These are phyloP conservation scores for Mytilinidion resinicola DNA, from an alignment of 495 filamentous ascomycete genomes.

Conservation along the genomic window DNA sequence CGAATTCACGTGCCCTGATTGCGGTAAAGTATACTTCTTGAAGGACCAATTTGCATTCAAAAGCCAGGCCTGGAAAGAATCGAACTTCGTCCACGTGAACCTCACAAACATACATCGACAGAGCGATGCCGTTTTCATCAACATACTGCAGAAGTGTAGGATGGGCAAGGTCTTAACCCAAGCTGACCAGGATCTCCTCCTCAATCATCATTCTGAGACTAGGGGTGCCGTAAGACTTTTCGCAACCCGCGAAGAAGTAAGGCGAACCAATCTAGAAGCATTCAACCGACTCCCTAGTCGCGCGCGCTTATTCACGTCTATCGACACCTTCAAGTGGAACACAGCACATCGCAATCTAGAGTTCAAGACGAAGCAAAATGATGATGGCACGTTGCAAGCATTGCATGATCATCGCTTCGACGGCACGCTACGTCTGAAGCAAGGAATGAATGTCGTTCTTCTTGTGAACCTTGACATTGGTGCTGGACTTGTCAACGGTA, in stretches of 20 bases:
- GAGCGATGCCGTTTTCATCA: conserved; percentile 43
- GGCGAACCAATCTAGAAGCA: conserved; percentile 18
- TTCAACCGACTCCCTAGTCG: conserved; percentile 28
- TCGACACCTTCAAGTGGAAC: conserved; percentile 29
- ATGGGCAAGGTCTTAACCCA: conserved; percentile 37
- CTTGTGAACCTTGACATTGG: conserved; percentile 39
- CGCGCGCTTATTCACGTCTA: conserved; percentile 14
- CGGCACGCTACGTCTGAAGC: conserved; percentile 35
- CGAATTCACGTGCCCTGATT: conserved; percentile 13
- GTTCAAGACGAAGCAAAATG: conserved; percentile 18
- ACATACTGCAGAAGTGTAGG: conserved; percentile 47
- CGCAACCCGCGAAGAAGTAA: conserved; percentile 34
- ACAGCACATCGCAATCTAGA: conserved; percentile 14
- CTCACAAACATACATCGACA: conserved; percentile 51
- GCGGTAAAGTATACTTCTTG: conserved; percentile 13
- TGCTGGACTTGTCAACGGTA: conserved; percentile 44
- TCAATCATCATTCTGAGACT: conserved; percentile 41
- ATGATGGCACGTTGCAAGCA: conserved; percentile 10
- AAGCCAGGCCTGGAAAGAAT: conserved; percentile 34
- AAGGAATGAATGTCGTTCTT: conserved; percentile 43
- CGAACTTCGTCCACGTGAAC: conserved; percentile 34
- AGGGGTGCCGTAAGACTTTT: conserved; percentile 45
- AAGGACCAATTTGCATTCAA: conserved; percentile 34
- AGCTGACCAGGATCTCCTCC: conserved; percentile 40
- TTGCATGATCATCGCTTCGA: conserved; percentile 30